A percentile compares a stretch with the other conserved stretches of the same genome.
Conservation (phyloP, 345 rosid species). For the Ceriops tagal region DNA sequence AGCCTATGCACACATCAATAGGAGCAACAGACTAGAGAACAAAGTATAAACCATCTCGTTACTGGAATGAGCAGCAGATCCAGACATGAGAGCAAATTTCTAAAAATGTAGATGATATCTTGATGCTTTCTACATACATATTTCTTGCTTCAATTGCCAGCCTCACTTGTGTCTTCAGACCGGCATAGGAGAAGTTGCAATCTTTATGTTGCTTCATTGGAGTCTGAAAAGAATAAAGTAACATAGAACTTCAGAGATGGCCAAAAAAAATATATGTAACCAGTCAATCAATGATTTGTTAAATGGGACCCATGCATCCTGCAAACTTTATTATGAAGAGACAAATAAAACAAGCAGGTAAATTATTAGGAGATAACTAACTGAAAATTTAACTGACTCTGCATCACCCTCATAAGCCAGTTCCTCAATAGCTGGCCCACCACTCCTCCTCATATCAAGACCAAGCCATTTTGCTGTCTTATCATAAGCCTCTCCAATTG, state of each 20-base stretch:
- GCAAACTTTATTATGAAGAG: not conserved
- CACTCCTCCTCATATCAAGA: slow-evolving; percentile 85
- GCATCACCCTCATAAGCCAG: slow-evolving; percentile 89
- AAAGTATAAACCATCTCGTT: not conserved
- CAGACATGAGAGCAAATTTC: slow-evolving; percentile 10
- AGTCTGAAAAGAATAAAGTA: slow-evolving; percentile 39
- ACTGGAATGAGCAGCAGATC: not conserved
- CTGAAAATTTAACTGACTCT: slow-evolving; percentile 66
- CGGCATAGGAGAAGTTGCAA: slow-evolving; percentile 93
- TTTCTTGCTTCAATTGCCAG: slow-evolving; percentile 83
- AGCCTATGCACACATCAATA: slow-evolving; percentile 11
- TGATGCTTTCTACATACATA: slow-evolving; percentile 44
- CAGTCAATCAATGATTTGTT: not conserved
- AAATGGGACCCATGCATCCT: slow-evolving; percentile 3
- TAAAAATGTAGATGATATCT: slow-evolving; percentile 1
- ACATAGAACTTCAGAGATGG: slow-evolving; percentile 8
- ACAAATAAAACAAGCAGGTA: slow-evolving; percentile 3
- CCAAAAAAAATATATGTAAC: not conserved
- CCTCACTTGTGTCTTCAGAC: slow-evolving; percentile 93
- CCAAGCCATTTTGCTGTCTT: slow-evolving; percentile 97
- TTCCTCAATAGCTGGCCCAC: slow-evolving; percentile 94
- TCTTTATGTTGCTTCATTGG: slow-evolving; percentile 90
- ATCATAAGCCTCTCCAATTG: slow-evolving; percentile 94
- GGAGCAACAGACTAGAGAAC: not conserved
- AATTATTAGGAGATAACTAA: slow-evolving; percentile 25